Conservation (phyloP, 257 asterid genomes). For the Lithospermum erythrorhizon region DNA sequence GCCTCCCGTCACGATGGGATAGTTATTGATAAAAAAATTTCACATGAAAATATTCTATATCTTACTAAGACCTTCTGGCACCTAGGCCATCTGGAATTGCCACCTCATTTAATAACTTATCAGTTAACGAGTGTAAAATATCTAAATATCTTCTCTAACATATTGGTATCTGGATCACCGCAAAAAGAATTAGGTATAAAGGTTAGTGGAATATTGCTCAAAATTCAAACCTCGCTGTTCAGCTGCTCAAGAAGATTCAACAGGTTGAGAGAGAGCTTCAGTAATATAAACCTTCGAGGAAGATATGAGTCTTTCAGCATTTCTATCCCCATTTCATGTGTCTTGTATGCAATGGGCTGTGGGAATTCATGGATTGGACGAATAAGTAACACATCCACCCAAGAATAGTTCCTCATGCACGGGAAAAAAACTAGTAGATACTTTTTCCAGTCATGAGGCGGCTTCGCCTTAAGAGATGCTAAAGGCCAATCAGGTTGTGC, state of each 20-base stretch:
- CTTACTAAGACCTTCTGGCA: too few species aligned
- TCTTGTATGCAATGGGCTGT: conserved; percentile 67
- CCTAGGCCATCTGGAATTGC: too few species aligned
- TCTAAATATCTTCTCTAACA: too few species aligned
- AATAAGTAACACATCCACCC: conserved; percentile 93
- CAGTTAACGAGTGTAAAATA: too few species aligned
- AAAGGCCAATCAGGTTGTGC: conserved; percentile 93
- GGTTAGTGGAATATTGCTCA: conserved; percentile 5
- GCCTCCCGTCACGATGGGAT: too few species aligned
- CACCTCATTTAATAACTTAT: too few species aligned
- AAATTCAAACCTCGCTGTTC: conserved; percentile 64
- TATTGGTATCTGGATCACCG: not conserved
- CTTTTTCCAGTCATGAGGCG: conserved; percentile 87
- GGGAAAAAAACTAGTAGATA: conserved; percentile 94
- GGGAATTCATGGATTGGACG: conserved; percentile 78
- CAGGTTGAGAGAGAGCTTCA: conserved; percentile 84
- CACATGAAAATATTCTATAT: too few species aligned
- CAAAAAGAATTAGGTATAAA: not conserved
- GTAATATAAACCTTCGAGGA: conserved; percentile 81
- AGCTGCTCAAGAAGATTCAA: conserved; percentile 74
- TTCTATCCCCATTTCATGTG: conserved; percentile 66
- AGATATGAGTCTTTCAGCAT: conserved; percentile 76
- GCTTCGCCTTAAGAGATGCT: conserved; percentile 82
- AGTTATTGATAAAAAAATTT: too few species aligned
- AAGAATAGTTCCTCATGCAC: conserved; percentile 73